phyloP scores from a whole-genome alignment of 495 filamentous ascomycete genomes.

The Geoglossum glabrum region DNA sequence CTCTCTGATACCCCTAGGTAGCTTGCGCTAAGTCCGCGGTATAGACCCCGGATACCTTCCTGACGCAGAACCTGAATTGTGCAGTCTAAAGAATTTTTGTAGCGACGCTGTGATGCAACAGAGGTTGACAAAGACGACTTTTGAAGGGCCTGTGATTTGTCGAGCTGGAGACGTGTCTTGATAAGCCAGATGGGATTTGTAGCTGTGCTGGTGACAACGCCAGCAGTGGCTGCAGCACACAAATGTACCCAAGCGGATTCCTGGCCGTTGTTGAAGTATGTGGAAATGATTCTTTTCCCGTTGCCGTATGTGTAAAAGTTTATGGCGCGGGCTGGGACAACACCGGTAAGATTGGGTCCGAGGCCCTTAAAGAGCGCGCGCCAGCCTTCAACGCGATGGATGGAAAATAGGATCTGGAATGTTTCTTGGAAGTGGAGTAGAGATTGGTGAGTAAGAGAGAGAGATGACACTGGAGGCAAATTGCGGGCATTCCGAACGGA shows the following conservation, averaged over 20 bases:
- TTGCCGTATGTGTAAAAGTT: conserved; percentile 85
- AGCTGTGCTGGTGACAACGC: conserved; percentile 61
- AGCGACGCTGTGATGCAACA: conserved; percentile 33
- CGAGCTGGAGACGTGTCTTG: conserved; percentile 76
- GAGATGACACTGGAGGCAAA: conserved; percentile 23
- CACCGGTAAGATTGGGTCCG: conserved; percentile 69
- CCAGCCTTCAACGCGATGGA: conserved; percentile 60
- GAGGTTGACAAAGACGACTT: conserved; percentile 12
- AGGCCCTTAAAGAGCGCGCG: conserved; percentile 76
- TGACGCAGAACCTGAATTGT: conserved; percentile 51
- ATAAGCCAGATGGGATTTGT: conserved; percentile 90
- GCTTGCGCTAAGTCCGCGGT: conserved; percentile 70
- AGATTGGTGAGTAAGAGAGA: conserved; percentile 26
- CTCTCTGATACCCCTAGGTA: conserved; percentile 75
- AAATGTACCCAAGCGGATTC: conserved; percentile 57
- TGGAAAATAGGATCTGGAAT: conserved; percentile 55
- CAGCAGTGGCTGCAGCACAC: conserved; percentile 48
- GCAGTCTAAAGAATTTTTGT: conserved; percentile 70
- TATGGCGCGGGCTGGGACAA: conserved; percentile 69
- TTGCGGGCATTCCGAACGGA: conserved; percentile 26
- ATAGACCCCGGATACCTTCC: conserved; percentile 60
- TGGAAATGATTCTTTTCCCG: conserved; percentile 54
- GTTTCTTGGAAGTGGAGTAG: conserved; percentile 55
- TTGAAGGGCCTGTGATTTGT: conserved; percentile 38
- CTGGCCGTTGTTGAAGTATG: conserved; percentile 40